Evolutionary conservation across 768 basidiomycete species (phyloP), one percentile per base, ranked within the genome.

Genomic region (Trametes villosa): DNA sequence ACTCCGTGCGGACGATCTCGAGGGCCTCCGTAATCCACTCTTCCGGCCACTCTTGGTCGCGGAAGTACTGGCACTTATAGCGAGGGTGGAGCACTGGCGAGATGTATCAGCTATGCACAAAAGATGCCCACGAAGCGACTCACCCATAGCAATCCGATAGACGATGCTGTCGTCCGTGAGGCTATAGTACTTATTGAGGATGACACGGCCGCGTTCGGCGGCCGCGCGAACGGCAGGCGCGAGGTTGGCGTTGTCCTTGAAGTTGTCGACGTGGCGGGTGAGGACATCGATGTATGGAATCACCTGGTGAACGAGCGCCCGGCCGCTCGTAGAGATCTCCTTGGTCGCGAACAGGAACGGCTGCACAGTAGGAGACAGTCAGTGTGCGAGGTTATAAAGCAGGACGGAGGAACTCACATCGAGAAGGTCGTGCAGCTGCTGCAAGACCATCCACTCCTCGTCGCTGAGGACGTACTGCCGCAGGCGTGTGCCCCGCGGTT

Each of bases 101-200:
- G 8, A 13, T 34, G 13, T 7, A 13, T 34, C 7, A 7, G 13
- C 33, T 7, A 7, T 13, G 13, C 7, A 34, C 8, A 34, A 13
- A 7, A 7, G 33, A 7, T 34, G 33, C 7, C 7, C 33, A 13
- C 2, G 55, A n/a, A 8, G 4, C 36, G 7, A n/a, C n/a, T n/a
- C 13, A 74, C 72, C 63, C 71, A 74, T 72, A 0, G 71, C 68
- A 13, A 72, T 57, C 2, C 71, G 63, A 30, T 70, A 71, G 3
- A 71, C 63, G 12, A 62, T 44, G 0, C 68, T 68, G 1, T 71
- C 62, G 58, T 73, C 72, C 0, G 70, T 74, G 0, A 44, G 45
- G 0, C 54, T 29, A 54, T 73, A 75, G 58, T 74, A 75, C 59
- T 72, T 74, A 58, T 72, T 70, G 20, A 75, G 47, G 40, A 72